A percentile compares a stretch with the other conserved stretches of the same genome.
phyloP scores from a whole-genome alignment of 768 basidiomycete genomes.

The Boletus coccyginus region DNA sequence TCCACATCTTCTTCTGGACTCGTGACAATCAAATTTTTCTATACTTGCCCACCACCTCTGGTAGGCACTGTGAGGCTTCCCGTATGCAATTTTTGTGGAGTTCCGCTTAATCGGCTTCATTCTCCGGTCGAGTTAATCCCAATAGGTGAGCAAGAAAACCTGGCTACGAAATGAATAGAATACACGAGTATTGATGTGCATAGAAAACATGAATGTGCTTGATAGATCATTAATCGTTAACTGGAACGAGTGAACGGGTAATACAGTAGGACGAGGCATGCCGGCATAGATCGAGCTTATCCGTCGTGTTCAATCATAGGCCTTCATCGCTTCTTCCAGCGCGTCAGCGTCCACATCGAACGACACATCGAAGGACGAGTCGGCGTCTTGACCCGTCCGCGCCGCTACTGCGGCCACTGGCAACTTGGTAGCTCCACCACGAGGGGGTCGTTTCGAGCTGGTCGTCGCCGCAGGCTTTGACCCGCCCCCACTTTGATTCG shows the following conservation, averaged over 20 bases:
- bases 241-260: neutral
- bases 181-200: neutral
- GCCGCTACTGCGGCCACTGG: neutral
- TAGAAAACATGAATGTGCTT: neutral
- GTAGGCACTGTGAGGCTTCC: too few relatives aligned
- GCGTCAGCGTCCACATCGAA: slow-evolving; percentile 29
- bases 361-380: slow-evolving; percentile 33
- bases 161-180: neutral
- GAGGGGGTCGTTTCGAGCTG: neutral
- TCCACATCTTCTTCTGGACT: too few relatives aligned
- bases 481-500: neutral
- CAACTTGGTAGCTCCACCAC: neutral
- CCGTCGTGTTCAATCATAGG: slow-evolving; percentile 22
- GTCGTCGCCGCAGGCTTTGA: neutral
- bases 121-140: neutral
- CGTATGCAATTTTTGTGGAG: too few relatives aligned
- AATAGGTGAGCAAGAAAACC: neutral
- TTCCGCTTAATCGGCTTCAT: neutral
- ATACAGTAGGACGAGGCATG: neutral
- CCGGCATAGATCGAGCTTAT: neutral
- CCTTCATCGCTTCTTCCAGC: slow-evolving; percentile 32
- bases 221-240: slow-evolving; percentile 3
- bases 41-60: too few relatives aligned
- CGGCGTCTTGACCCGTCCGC: slow-evolving; percentile 15
- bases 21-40: too few relatives aligned